Conservation (phyloP, 345 rosid species). For the Salix dunnii region DNA sequence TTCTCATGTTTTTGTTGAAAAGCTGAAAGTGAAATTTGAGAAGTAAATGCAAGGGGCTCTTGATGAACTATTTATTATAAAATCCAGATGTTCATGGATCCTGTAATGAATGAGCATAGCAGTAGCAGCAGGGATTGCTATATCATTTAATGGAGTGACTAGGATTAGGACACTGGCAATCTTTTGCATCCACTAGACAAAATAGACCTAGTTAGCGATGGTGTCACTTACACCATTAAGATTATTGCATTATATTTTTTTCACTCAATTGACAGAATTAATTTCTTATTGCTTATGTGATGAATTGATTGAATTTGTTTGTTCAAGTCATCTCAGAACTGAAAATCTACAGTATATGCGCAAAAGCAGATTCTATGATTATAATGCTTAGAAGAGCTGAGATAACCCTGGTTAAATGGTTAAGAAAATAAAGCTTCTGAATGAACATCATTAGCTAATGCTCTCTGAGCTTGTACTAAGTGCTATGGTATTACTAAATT, state of each 20-base stretch:
- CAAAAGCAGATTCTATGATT: not conserved
- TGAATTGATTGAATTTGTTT: not conserved
- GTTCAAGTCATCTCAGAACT: not conserved
- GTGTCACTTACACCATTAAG: not conserved
- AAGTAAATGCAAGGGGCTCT: not conserved
- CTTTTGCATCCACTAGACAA: not conserved
- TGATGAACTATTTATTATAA: not conserved
- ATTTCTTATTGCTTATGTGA: not conserved
- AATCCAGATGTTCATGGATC: not conserved
- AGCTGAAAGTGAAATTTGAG: not conserved
- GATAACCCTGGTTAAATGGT: not conserved
- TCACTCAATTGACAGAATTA: not conserved
- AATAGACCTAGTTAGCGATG: not conserved
- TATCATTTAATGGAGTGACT: not conserved
- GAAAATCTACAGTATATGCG: not conserved
- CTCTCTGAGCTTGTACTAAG: not conserved
- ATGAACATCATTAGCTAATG: not conserved
- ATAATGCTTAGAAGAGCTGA: not conserved
- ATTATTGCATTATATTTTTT: no score
- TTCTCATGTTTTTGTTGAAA: not conserved
- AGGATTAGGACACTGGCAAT: not conserved
- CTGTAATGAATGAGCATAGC: not conserved
- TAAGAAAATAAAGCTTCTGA: slow-evolving; percentile 11
- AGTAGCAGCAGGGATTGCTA: not conserved
- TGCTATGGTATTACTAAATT: not conserved